Conservation (phyloP, 1,284 basidiomycete species). For the Malassezia caprae region DNA sequence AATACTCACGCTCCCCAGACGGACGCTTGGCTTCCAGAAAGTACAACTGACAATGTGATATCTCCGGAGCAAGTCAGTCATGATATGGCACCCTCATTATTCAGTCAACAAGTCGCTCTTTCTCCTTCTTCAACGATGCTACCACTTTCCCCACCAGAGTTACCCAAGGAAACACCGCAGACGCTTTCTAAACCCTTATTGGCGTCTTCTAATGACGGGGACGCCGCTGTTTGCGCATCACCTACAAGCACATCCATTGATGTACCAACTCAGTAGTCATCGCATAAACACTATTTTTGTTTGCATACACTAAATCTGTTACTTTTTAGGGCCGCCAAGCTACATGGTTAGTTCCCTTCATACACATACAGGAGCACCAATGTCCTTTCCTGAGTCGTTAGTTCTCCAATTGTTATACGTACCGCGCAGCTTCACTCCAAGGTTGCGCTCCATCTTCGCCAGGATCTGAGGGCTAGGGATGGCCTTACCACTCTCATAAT, state of each 20-base stretch:
- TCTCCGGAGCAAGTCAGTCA: neutral
- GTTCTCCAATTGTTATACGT: neutral
- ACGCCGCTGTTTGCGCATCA: neutral
- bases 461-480: slow-evolving; percentile 82
- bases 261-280: neutral
- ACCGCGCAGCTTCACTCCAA: slow-evolving; percentile 89
- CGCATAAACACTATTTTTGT: neutral
- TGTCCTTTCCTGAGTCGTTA: slow-evolving; percentile 30
- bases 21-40: neutral
- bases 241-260: neutral
- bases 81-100: neutral
- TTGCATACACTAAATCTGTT: neutral
- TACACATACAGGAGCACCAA: slow-evolving; percentile 31
- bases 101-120: neutral
- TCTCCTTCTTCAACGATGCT: neutral
- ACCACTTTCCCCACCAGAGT: neutral
- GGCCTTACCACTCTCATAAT: slow-evolving; percentile 74
- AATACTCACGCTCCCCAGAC: neutral
- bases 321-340: slow-evolving; percentile 19
- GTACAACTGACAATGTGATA: neutral
- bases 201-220: neutral
- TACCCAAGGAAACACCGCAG: neutral
- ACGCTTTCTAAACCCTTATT: neutral
- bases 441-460: slow-evolving; percentile 75
- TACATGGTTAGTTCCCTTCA: slow-evolving; percentile 6